phyloP scores from a whole-genome alignment of 2,329 filamentous ascomycete species.

The Hawksworthiomyces lignivorus region DNA sequence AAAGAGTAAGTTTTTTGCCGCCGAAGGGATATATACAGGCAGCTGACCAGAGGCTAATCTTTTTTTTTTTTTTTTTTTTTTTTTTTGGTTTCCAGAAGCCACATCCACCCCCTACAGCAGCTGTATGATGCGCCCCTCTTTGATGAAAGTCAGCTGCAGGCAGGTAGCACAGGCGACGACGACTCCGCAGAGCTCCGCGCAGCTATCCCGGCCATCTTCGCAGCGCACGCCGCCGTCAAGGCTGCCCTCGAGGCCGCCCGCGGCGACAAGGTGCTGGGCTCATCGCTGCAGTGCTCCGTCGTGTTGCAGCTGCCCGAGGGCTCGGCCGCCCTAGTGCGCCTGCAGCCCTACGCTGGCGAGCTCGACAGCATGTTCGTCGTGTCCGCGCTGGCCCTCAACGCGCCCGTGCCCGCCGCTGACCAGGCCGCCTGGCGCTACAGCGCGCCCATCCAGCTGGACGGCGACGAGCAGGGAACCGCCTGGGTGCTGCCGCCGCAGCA shows the following conservation, averaged over 20 bases:
- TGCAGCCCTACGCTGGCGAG: constrained; percentile 36
- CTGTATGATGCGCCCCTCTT: constrained; percentile 39
- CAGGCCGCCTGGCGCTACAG: constrained; percentile 32
- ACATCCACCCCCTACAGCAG: constrained; percentile 37
- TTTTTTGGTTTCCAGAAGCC: not conserved
- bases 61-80: not conserved
- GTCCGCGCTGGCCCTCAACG: constrained; percentile 50
- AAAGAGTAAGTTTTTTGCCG: constrained; percentile 29
- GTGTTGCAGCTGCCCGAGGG: constrained; percentile 38
- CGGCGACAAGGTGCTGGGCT: constrained; percentile 63
- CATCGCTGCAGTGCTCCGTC: constrained; percentile 72
- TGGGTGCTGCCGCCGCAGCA: constrained; percentile 41
- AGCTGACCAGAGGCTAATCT: too few species aligned
- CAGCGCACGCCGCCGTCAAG: constrained; percentile 62
- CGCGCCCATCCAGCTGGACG: constrained; percentile 35
- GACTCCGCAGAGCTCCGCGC: constrained; percentile 31
- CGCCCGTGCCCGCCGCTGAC: constrained; percentile 20
- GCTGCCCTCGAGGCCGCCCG: constrained; percentile 66
- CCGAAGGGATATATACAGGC: too few species aligned
- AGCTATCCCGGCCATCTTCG: constrained; percentile 41
- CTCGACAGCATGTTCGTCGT: constrained; percentile 62
- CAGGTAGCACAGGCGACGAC: too few species aligned
- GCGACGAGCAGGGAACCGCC: constrained; percentile 29
- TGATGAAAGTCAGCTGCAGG: constrained; percentile 27
- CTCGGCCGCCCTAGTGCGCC: constrained; percentile 25